phyloP scores from a whole-genome alignment of 345 rosid species.

The Eutrema japonicum region DNA sequence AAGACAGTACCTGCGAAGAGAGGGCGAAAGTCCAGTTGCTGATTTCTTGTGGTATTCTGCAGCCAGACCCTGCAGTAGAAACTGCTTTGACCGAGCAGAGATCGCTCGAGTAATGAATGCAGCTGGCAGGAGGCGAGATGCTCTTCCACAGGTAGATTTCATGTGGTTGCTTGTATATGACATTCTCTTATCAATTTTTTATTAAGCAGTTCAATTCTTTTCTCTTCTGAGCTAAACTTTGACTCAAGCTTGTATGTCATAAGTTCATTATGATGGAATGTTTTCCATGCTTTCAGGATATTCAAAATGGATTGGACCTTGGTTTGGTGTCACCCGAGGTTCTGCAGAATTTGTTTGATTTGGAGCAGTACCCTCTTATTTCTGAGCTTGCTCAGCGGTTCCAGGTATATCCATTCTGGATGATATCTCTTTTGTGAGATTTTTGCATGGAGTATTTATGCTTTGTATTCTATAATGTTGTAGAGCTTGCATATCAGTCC shows the following conservation, averaged over 20 bases:
- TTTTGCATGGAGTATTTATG: conserved; percentile 9
- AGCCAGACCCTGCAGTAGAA: conserved; percentile 93
- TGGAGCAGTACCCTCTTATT: conserved; percentile 85
- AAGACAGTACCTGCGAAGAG: conserved; percentile 79
- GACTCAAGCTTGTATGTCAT: conserved; percentile 9
- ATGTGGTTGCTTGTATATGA: conserved; percentile 24
- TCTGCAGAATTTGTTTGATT: conserved; percentile 87
- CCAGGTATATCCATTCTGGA: conserved; percentile 58
- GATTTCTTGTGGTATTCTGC: conserved; percentile 97
- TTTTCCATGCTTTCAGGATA: conserved; percentile 62
- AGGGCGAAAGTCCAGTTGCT: conserved; percentile 89
- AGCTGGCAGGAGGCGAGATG: conserved; percentile 89
- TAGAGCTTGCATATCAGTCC: conserved; percentile 6
- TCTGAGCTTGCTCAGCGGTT: conserved; percentile 86
- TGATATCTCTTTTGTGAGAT: conserved; percentile 9
- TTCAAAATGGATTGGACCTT: conserved; percentile 91
- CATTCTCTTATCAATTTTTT: conserved; percentile 42
- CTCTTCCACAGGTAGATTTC: conserved; percentile 76
- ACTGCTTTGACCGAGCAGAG: conserved; percentile 97
- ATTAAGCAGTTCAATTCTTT: conserved; percentile 41
- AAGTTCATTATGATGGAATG: conserved; percentile 9
- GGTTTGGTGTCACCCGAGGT: conserved; percentile 94
- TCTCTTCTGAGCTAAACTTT: conserved; percentile 8
- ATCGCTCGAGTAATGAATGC: conserved; percentile 99
- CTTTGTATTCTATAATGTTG: conserved; percentile 6